A percentile compares a stretch with the other conserved stretches of the same genome.
These are phyloP conservation scores for Gossypium turneri DNA, from an alignment of 345 rosid genomes.

Conservation along the genomic window DNA sequence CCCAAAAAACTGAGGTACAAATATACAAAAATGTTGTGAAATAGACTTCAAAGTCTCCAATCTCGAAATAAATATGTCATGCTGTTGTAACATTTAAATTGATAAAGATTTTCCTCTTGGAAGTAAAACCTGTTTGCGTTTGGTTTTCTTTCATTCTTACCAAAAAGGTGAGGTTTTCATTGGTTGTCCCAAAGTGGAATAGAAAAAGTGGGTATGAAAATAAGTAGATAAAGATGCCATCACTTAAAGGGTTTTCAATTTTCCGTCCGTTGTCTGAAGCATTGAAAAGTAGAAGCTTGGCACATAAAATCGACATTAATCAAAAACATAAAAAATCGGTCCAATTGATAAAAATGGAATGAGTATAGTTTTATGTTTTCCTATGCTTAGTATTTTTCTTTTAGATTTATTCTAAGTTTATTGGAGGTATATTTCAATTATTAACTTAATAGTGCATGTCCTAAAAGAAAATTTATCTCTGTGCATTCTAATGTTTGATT, in stretches of 20 bases:
- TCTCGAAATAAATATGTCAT: not conserved
- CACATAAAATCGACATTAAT: not conserved
- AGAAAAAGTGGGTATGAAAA: not conserved
- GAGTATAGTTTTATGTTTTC: too few species aligned
- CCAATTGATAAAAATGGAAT: too few species aligned
- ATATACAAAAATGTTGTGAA: not conserved
- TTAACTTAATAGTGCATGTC: too few species aligned
- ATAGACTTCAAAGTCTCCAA: not conserved
- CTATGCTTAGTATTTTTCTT: too few species aligned
- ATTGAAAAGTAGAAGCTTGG: not conserved
- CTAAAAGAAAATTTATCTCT: too few species aligned
- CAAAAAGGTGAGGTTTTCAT: not conserved
- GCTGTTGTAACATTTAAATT: not conserved
- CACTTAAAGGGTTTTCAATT: not conserved
- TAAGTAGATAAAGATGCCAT: constrained; percentile 6
- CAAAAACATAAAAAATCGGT: too few species aligned
- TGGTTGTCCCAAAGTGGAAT: constrained; percentile 8
- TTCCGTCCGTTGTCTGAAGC: not conserved
- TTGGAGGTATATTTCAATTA: too few species aligned
- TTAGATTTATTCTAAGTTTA: too few species aligned
- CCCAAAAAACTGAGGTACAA: too few species aligned
- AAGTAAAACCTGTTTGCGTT: not conserved
- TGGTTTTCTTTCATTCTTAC: not conserved
- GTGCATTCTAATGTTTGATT: too few species aligned
- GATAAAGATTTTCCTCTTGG: not conserved